phyloP scores from a whole-genome alignment of 2,329 filamentous ascomycete species.

The Rhinocladiella mackenziei region DNA sequence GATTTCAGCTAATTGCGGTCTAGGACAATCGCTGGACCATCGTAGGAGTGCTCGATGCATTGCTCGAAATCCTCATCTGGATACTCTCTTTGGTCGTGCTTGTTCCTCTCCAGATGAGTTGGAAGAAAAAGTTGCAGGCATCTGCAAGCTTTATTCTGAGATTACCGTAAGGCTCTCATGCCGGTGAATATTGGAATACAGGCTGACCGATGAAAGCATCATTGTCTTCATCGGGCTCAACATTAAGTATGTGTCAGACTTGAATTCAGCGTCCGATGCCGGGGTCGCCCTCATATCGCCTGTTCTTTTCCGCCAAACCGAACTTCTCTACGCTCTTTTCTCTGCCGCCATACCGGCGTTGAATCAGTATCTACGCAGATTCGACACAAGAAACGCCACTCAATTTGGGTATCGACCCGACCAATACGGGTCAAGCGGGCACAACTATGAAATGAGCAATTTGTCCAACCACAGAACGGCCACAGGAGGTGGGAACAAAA shows the following conservation, averaged over 20 bases:
- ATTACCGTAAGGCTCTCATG: slow-evolving; percentile 71
- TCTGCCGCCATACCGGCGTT: slow-evolving; percentile 19
- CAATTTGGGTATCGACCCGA: slow-evolving; percentile 13
- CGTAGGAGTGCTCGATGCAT: slow-evolving; percentile 14
- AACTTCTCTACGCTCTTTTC: slow-evolving; percentile 19
- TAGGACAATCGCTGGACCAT: slow-evolving; percentile 11
- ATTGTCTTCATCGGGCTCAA: slow-evolving; percentile 19
- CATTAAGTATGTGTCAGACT: slow-evolving; percentile 15
- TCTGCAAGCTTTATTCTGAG: slow-evolving; percentile 72
- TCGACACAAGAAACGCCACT: slow-evolving; percentile 16
- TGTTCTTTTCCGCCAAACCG: slow-evolving; percentile 16
- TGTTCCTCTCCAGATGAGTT: slow-evolving; percentile 19
- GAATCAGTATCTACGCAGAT: slow-evolving; percentile 23
- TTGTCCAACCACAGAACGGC: not conserved
- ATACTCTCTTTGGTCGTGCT: slow-evolving; percentile 15
- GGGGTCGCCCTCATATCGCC: slow-evolving; percentile 17
- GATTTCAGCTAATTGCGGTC: not conserved
- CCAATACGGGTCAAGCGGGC: slow-evolving; percentile 6
- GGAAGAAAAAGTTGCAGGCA: slow-evolving; percentile 52
- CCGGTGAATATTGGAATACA: not conserved
- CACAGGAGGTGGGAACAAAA: slow-evolving; percentile 1
- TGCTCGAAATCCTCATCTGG: slow-evolving; percentile 15
- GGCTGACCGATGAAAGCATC: slow-evolving; percentile 15
- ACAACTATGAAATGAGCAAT: slow-evolving; percentile 11
- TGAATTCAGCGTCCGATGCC: slow-evolving; percentile 8